Percentiles rank a stretch among this genome's conserved stretches.
These are phyloP conservation scores for Neofusicoccum laricinum DNA, from an alignment of 2,329 filamentous ascomycete species.

Conservation along the genomic window DNA sequence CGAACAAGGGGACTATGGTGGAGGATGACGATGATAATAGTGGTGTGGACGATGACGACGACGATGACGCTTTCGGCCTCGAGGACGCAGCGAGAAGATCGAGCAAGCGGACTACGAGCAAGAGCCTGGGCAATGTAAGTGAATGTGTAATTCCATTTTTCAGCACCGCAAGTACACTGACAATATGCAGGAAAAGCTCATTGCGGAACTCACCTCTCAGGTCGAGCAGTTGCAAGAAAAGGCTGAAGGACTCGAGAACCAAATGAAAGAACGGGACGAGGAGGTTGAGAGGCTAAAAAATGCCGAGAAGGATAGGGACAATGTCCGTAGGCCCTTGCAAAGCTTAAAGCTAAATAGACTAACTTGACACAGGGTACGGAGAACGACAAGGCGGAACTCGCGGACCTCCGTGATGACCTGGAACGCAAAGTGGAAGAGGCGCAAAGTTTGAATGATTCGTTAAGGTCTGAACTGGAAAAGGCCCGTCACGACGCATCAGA, in stretches of 20 bases:
- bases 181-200: constrained; percentile 35
- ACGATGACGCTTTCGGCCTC: constrained; percentile 61
- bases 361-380: constrained; percentile 43
- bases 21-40: constrained; percentile 82
- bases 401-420: constrained; percentile 62
- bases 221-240: constrained; percentile 72
- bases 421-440: constrained; percentile 68
- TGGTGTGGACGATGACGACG: constrained; percentile 52
- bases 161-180: constrained; percentile 52
- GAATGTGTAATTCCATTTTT: neutral
- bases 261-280: constrained; percentile 67
- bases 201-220: constrained; percentile 78
- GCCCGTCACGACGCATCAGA: constrained; percentile 66
- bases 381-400: constrained; percentile 69
- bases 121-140: constrained; percentile 30
- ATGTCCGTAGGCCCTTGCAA: constrained; percentile 30
- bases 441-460: constrained; percentile 64
- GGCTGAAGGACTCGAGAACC: constrained; percentile 67
- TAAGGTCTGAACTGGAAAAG: constrained; percentile 75
- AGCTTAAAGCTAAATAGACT: neutral
- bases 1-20: constrained; percentile 96
- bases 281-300: constrained; percentile 62
- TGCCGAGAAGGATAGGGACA: constrained; percentile 53
- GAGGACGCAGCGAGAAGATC: constrained; percentile 42
- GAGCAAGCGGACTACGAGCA: constrained; percentile 43